These are phyloP conservation scores for Penicillium subrubescens DNA, from an alignment of 495 filamentous ascomycete genomes.

Conservation along the genomic window DNA sequence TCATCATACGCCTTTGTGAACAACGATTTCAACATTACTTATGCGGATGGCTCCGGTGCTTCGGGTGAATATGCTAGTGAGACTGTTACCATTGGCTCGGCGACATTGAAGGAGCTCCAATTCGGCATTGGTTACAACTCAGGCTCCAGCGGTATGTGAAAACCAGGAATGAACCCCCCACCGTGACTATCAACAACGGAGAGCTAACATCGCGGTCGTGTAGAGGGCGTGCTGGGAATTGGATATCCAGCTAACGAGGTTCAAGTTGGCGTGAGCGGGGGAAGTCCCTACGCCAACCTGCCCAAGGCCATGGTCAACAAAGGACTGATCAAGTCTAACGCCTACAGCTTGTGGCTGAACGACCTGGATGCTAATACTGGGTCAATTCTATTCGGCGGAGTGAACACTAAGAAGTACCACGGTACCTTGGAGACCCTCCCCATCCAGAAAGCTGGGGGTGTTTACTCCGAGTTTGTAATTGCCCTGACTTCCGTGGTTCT, in stretches of 20 bases:
- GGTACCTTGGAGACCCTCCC: slow-evolving; percentile 76
- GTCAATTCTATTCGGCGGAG: slow-evolving; percentile 87
- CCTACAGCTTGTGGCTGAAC: slow-evolving; percentile 69
- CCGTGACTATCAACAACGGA: neutral
- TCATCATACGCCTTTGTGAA: slow-evolving; percentile 79
- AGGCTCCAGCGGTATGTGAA: slow-evolving; percentile 49
- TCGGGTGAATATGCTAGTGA: slow-evolving; percentile 84
- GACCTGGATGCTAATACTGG: slow-evolving; percentile 68
- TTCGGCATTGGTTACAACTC: slow-evolving; percentile 86
- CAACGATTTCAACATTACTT: slow-evolving; percentile 85
- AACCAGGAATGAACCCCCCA: neutral
- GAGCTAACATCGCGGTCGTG: neutral
- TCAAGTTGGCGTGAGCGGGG: slow-evolving; percentile 62
- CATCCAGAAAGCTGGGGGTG: slow-evolving; percentile 59
- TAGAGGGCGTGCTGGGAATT: slow-evolving; percentile 85
- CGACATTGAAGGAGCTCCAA: slow-evolving; percentile 65
- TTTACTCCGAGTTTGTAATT: slow-evolving; percentile 78
- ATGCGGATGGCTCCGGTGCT: slow-evolving; percentile 84
- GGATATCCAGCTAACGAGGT: slow-evolving; percentile 87
- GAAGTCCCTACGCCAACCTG: slow-evolving; percentile 72
- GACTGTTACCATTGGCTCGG: slow-evolving; percentile 66
- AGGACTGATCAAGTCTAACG: slow-evolving; percentile 73
- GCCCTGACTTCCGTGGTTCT: slow-evolving; percentile 68
- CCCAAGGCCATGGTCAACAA: slow-evolving; percentile 71
- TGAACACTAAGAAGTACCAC: slow-evolving; percentile 78